Percentiles rank a stretch among this genome's conserved stretches.
These are phyloP conservation scores for Tuber indicum DNA, from an alignment of 495 filamentous ascomycete genomes.

Conservation along the genomic window DNA sequence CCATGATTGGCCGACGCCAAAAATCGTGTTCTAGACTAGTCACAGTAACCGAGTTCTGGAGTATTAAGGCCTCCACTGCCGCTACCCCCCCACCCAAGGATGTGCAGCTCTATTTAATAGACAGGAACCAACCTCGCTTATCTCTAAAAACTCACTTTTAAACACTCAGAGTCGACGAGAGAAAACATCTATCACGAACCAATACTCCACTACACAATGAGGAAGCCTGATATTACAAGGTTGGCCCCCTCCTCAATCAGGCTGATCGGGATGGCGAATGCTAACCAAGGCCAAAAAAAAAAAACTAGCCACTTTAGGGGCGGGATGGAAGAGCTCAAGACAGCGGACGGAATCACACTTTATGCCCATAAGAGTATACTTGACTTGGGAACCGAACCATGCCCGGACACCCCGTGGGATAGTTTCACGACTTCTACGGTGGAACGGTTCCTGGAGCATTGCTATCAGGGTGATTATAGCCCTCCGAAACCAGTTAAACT, in stretches of 20 bases:
- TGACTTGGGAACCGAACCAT: neutral
- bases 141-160: neutral
- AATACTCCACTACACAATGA: neutral
- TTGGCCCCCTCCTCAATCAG: neutral
- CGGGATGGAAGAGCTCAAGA: neutral
- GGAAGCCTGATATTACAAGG: neutral
- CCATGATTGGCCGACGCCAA: no score
- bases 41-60: no score
- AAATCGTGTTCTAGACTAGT: no score
- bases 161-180: neutral
- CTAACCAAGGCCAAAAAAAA: neutral
- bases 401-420: neutral
- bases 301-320: neutral
- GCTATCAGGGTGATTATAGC: slow-evolving; percentile 76
- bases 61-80: neutral
- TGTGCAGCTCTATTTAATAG: neutral
- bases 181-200: neutral
- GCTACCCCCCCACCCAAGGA: no score
- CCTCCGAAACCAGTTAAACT: neutral
- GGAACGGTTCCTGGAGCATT: slow-evolving; percentile 77
- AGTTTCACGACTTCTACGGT: slow-evolving; percentile 48
- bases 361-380: neutral
- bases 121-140: neutral
- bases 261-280: neutral
- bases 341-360: neutral